Evolutionary conservation across 2,329 filamentous ascomycete genomes (phyloP).

Genomic region (Grosmannia clavigera): DNA sequence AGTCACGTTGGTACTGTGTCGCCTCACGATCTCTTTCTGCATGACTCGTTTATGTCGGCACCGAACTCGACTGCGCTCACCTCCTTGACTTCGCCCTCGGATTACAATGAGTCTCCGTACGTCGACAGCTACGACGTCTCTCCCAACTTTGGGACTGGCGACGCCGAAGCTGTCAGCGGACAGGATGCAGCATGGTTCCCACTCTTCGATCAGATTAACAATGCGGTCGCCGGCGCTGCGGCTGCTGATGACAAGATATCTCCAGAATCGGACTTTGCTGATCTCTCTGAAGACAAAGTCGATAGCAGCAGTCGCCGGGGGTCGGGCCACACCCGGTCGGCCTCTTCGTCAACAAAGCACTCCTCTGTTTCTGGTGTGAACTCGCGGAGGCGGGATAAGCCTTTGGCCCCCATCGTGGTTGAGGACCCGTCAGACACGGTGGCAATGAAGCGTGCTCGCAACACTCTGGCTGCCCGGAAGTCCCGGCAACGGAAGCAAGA

Average conservation of each 20-base stretch:
- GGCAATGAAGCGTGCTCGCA: constrained; percentile 88
- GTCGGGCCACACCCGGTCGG: constrained; percentile 29
- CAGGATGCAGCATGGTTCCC: constrained; percentile 55
- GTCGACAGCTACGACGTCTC: constrained; percentile 67
- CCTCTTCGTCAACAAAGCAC: constrained; percentile 38
- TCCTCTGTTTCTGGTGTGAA: constrained; percentile 59
- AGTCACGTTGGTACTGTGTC: constrained; percentile 62
- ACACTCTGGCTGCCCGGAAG: constrained; percentile 87
- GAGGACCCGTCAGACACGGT: constrained; percentile 60
- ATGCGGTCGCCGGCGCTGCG: constrained; percentile 2
- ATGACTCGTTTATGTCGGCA: constrained; percentile 58
- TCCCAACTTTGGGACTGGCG: constrained; percentile 55
- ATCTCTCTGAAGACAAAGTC: constrained; percentile 24
- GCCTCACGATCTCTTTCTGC: constrained; percentile 66
- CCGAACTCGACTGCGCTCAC: constrained; percentile 76
- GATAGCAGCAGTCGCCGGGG: constrained; percentile 32
- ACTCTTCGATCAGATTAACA: constrained; percentile 49
- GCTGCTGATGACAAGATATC: constrained; percentile 24
- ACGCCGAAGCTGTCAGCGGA: constrained; percentile 34
- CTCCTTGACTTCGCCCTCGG: constrained; percentile 73
- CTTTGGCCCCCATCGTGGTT: constrained; percentile 64
- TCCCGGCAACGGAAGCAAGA: constrained; percentile 78
- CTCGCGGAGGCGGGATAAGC: constrained; percentile 67
- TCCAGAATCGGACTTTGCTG: constrained; percentile 19
- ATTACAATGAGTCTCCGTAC: constrained; percentile 64